phyloP scores from a whole-genome alignment of 495 filamentous ascomycete species.

The Echria macrotheca region DNA sequence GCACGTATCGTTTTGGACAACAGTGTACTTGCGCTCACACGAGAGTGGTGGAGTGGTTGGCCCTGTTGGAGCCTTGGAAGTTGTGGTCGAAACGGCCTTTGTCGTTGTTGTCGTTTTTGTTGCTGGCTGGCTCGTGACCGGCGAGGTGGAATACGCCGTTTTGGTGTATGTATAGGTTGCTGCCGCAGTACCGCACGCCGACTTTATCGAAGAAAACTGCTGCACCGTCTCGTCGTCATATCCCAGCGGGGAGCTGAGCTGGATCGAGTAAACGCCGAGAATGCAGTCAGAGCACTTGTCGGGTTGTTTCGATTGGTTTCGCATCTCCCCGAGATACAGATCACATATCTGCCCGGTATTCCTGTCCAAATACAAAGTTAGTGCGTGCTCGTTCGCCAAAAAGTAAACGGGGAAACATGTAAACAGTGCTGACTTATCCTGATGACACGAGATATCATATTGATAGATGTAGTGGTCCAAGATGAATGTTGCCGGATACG shows the following conservation, averaged over 20 bases:
- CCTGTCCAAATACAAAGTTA: too few species aligned
- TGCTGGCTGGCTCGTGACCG: too few species aligned
- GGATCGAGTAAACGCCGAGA: not conserved
- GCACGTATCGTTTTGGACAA: too few species aligned
- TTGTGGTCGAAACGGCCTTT: too few species aligned
- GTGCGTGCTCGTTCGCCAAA: too few species aligned
- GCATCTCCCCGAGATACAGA: constrained; percentile 6
- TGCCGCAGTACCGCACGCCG: constrained; percentile 2
- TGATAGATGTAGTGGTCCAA: constrained; percentile 11
- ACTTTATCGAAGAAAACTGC: constrained; percentile 8
- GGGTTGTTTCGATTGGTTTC: constrained; percentile 8
- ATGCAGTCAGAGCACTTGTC: constrained; percentile 13
- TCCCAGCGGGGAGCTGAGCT: constrained; percentile 8
- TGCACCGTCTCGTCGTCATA: not conserved
- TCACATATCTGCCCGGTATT: constrained; percentile 9
- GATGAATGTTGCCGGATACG: constrained; percentile 10
- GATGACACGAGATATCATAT: constrained; percentile 11
- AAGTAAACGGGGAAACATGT: too few species aligned
- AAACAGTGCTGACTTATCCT: too few species aligned
- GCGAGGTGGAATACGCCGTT: not conserved
- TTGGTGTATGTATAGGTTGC: constrained; percentile 3
- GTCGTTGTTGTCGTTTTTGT: too few species aligned
- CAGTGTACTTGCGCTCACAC: too few species aligned
- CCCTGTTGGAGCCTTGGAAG: too few species aligned
- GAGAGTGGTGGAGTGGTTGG: too few species aligned